Evolutionary conservation across 2,329 filamentous ascomycete genomes (phyloP), one percentile per base, ranked within the genome.

Genomic region (Phaeosphaeriaceae sp.): DNA sequence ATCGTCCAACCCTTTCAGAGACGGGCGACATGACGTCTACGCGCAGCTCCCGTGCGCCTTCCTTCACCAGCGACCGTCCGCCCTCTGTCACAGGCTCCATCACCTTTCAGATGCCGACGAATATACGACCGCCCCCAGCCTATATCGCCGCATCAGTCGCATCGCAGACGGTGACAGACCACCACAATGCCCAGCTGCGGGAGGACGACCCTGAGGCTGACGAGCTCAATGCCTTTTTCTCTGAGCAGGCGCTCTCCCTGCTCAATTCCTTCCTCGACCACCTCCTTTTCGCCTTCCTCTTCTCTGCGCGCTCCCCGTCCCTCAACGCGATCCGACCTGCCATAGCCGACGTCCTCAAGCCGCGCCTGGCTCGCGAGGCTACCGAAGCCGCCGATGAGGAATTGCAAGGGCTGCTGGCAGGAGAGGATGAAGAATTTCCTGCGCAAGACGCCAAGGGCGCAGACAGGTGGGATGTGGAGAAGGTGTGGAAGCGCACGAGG

Each of bases 221-320:
- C 0, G 86, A 86, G 4, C 84, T 85, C 57, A 88, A 89, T 19
- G 91, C 91, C 19, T 76, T 90, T 50, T 91, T 97, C 57, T 90
- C 93, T 0, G 83, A 85, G 1, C 85, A 86, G 26, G 92, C 95
- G 0, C 82, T 98, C 40, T 84, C 85, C 44, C 85, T 97, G 10
- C 86, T 97, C 73, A 99, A 99, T 80, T 89, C 86, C 70, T 99
- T 99, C 74, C 86, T 99, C 62, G 95, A 99, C 77, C 92, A 97
- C 74, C 84, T 98, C 4, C 85, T 99, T 6, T 97, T 94, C 82
- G 94, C 92, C 72, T 91, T 98, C 63, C 86, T 99, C n/a, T 88
- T 89, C 24, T 83, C 88, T 13, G 89, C 94, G 19, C 89, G 90
- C 69, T 93, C 93, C 2, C 96, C 93, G 0, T 88, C 89, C 2